A percentile compares a stretch with the other conserved stretches of the same genome.
Evolutionary conservation across 129 eudicot genomes (phyloP).

Genomic region (Artemisia tridentata): DNA sequence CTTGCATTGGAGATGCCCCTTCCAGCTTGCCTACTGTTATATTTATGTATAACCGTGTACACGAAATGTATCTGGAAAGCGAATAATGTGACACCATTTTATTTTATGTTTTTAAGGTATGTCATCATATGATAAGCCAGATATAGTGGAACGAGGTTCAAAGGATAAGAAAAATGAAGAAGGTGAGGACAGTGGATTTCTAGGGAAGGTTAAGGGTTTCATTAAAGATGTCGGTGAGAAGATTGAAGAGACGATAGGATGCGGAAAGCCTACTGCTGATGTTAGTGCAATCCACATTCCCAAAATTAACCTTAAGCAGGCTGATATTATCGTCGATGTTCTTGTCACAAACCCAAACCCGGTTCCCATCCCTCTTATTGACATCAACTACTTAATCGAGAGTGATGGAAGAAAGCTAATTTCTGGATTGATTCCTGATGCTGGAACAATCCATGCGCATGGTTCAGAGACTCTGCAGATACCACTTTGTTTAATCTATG

Average conservation of each 20-base stretch:
- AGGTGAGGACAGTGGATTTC: slow-evolving; percentile 71
- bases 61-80: background rate
- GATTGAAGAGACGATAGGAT: slow-evolving; percentile 86
- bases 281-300: slow-evolving; percentile 86
- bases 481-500: slow-evolving; percentile 66
- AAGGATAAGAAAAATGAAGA: slow-evolving; percentile 55
- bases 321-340: slow-evolving; percentile 81
- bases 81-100: slow-evolving; percentile 13
- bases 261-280: slow-evolving; percentile 96
- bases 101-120: slow-evolving; percentile 42
- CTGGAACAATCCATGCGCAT: slow-evolving; percentile 97
- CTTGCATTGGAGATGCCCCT: too few relatives aligned
- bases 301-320: slow-evolving; percentile 63
- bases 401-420: slow-evolving; percentile 91
- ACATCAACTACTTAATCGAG: slow-evolving; percentile 84
- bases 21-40: background rate
- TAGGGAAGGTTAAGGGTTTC: slow-evolving; percentile 76
- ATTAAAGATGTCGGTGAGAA: slow-evolving; percentile 90
- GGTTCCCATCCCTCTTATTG: slow-evolving; percentile 88
- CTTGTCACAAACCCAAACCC: slow-evolving; percentile 88
- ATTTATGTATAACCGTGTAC: background rate
- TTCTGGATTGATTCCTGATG: slow-evolving; percentile 94
- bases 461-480: slow-evolving; percentile 93
- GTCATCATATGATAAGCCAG: slow-evolving; percentile 73
- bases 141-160: slow-evolving; percentile 64